Base-by-base conservation (phyloP, 2,329 filamentous ascomycete species). In the Fusarium brevicatenulatum region DNA sequence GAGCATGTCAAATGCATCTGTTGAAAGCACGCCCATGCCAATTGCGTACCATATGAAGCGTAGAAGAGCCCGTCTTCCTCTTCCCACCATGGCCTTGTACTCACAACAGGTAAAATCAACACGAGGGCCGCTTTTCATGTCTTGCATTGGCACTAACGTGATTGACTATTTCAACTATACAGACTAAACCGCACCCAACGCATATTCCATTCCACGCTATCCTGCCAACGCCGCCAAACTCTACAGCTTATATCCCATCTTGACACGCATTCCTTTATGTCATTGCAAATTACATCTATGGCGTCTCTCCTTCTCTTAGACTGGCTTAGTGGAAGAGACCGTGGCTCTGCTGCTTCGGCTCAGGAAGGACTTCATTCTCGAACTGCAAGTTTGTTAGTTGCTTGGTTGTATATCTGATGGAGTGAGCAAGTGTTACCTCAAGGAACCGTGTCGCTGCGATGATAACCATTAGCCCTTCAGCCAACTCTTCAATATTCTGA, bases 401-500 rank as follows among this genome's bases (percentile, higher is more conserved):
- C 13, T 13, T 47, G 43, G 47, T 37, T 12, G 19, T 39, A 40
- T n/a, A 8, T 50, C 23, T 28, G 21, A 42, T 16, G 16, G 25
- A 39, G 16, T 34, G 23, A 37, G 30, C 9, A 10, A 21, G 36
- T 15, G 90, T 83, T 85, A 97, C 95, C 86, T 98, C 93, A 60
- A 97, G 84, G 81, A 97, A 98, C 47, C 90, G 91, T 15, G 94
- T 97, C 42, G 94, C 90, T 36, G 91, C 88, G 78, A 98, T 93
- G 72, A 98, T 86, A 61, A 96, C 86, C 82, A 95, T 92, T 78
- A 96, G 93, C 52, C 93, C 91, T 80, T 97, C 94, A 10, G 95
- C 93, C 74, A 98, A 82, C 75, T 95, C 94, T 53, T 90, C 88
- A 42, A 97, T 85, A 71, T 90, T 89, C 63, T 91, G 86, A 58